Conservation (phyloP, 305 asterid genomes). For the Fraxinus baroniana region DNA sequence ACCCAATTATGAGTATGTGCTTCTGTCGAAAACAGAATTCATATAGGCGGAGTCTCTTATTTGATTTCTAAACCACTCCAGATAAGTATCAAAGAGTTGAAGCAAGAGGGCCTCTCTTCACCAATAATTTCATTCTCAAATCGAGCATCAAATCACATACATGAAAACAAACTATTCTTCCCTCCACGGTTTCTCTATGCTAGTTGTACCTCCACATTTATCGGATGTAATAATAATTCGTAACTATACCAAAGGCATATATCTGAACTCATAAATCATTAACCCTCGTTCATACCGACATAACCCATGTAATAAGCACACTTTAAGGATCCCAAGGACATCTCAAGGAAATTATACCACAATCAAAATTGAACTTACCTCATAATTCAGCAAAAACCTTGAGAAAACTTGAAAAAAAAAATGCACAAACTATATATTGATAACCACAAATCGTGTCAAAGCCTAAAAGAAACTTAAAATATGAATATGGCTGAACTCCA, state of each 20-base stretch:
- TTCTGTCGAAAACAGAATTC: neutral
- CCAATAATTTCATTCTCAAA: neutral
- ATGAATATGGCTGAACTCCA: neutral
- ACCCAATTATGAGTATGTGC: neutral
- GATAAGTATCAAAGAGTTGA: neutral
- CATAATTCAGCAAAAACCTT: constrained; percentile 17
- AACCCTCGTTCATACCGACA: neutral
- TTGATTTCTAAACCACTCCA: neutral
- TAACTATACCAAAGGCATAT: constrained; percentile 7
- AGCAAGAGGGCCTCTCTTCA: neutral
- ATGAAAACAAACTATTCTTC: neutral
- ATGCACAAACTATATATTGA: neutral
- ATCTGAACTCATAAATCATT: constrained; percentile 11
- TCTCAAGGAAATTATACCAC: neutral
- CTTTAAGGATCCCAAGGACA: neutral
- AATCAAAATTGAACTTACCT: constrained; percentile 24
- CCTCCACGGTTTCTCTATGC: neutral
- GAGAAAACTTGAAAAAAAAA: neutral
- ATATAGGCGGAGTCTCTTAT: neutral
- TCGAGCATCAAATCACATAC: neutral
- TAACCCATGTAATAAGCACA: neutral
- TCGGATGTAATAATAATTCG: neutral
- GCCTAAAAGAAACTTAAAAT: neutral
- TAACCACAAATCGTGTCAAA: neutral
- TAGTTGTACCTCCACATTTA: neutral